Conservation (phyloP, 1,284 basidiomycete genomes). For the Termitomyces sp. region DNA sequence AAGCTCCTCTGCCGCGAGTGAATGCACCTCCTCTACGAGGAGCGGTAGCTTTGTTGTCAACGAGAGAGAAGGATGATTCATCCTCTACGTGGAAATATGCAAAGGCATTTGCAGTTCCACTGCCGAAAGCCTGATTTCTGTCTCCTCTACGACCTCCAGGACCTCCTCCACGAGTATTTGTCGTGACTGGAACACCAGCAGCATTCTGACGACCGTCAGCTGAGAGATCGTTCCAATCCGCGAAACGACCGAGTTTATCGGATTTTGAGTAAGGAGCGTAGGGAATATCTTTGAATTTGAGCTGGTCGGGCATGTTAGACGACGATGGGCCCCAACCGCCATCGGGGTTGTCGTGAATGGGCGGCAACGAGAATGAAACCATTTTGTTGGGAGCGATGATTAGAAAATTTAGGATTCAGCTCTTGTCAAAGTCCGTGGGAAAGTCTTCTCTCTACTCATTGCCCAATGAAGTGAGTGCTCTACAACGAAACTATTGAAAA, state of each 20-base stretch:
- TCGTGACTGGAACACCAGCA: constrained; percentile 43
- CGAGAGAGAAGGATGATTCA: constrained; percentile 95
- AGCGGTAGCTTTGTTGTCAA: constrained; percentile 78
- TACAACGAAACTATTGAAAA: not conserved
- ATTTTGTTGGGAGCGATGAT: constrained; percentile 32
- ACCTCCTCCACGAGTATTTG: constrained; percentile 42
- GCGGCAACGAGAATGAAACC: constrained; percentile 73
- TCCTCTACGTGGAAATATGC: constrained; percentile 99
- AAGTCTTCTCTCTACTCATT: constrained; percentile 22
- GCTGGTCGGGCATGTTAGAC: constrained; percentile 69
- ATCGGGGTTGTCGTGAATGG: constrained; percentile 77
- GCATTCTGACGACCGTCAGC: constrained; percentile 58
- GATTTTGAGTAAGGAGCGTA: constrained; percentile 98
- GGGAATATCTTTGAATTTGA: constrained; percentile 88
- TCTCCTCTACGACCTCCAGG: constrained; percentile 57
- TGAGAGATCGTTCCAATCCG: constrained; percentile 90
- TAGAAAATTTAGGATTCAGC: constrained; percentile 25
- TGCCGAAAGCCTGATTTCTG: constrained; percentile 69
- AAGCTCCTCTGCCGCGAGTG: constrained; percentile 48
- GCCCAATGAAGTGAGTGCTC: constrained; percentile 61
- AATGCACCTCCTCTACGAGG: constrained; percentile 62
- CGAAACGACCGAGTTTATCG: constrained; percentile 96
- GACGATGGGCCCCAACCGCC: constrained; percentile 80
- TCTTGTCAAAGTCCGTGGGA: constrained; percentile 37
- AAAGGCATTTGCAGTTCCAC: constrained; percentile 88